Evolutionary conservation across 306 rosid genomes (phyloP), one percentile per base, ranked within the genome.

Genomic region (Crataegus laevigata): DNA sequence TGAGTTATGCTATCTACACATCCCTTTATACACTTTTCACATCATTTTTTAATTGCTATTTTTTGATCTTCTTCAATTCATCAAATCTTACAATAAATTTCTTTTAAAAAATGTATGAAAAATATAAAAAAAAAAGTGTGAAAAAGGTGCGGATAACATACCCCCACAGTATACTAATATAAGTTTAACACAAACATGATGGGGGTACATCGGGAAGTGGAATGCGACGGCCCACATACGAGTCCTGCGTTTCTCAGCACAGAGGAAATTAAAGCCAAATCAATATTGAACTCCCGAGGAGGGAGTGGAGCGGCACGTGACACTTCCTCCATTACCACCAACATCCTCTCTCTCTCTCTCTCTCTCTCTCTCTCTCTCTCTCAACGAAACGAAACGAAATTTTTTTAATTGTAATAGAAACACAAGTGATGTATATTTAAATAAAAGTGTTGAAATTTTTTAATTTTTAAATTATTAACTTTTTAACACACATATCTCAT

Each of bases 281-380:
- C 29, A 62, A 12, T 17, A 29, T 13, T 62, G 78, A 61, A 32
- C 54, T 50, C 21, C 2, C 6, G 54, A 70, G 21, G 6, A 57
- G 74, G 11, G 72, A 71, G 57, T 28, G 75, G 76, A 65, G 71
- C 29, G 70, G 74, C 93, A 87, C 91, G 93, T 88, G 91, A 87
- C 85, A 21, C 78, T 82, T 78, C 83, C 71, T 71, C 79, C 89
- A 61, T 66, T 36, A 30, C 79, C 83, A 70, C 81, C 86, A 76
- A 72, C 87, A 78, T 66, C 79, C 68, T 52, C 72, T 30, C 28
- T 3, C 40, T 74, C 43, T 69, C 58, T 3, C 52, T 12, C 0
- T 2, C 18, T 45, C 52, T 45, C 24, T 0, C 60, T 77, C 77
- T 79, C 54, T n/a, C n/a, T n/a, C n/a, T n/a, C n/a, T n/a, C n/a